Conservation (phyloP, 2,329 filamentous ascomycete species). For the Talaromyces islandicus region DNA sequence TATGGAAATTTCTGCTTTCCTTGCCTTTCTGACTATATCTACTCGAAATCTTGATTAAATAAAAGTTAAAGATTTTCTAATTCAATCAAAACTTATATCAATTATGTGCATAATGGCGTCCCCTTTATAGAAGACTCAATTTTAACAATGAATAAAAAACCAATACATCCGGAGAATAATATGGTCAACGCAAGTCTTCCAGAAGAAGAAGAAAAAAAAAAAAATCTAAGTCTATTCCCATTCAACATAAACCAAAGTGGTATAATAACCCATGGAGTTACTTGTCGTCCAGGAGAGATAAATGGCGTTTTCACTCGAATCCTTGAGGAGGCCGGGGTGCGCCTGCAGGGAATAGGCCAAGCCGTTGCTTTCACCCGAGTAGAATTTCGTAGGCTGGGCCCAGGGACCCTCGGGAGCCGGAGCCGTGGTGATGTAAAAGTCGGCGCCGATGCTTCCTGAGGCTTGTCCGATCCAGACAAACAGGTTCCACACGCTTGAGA, state of each 20-base stretch:
- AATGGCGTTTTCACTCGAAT: constrained; percentile 4
- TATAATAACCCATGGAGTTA: constrained; percentile 1
- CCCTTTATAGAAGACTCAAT: neutral
- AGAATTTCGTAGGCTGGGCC: constrained; percentile 17
- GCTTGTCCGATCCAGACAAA: constrained; percentile 27
- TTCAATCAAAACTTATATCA: neutral
- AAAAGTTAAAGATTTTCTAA: neutral
- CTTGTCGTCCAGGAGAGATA: constrained; percentile 5
- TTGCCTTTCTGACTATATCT: neutral
- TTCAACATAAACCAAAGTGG: constrained; percentile 5
- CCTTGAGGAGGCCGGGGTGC: constrained; percentile 5
- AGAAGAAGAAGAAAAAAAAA: neutral
- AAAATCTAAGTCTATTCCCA: constrained; percentile 1
- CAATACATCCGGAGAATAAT: neutral
- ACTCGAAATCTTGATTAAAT: neutral
- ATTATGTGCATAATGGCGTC: neutral
- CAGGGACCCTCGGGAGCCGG: constrained; percentile 25
- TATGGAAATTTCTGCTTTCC: neutral
- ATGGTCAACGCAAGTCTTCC: neutral
- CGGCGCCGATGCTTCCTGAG: constrained; percentile 14
- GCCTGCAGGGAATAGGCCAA: constrained; percentile 12
- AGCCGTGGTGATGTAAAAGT: constrained; percentile 18
- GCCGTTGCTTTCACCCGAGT: constrained; percentile 2
- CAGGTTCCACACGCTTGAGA: constrained; percentile 18
- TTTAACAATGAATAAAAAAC: neutral